Conservation (phyloP, 2,329 filamentous ascomycete species). For the Fusarium falciforme region DNA sequence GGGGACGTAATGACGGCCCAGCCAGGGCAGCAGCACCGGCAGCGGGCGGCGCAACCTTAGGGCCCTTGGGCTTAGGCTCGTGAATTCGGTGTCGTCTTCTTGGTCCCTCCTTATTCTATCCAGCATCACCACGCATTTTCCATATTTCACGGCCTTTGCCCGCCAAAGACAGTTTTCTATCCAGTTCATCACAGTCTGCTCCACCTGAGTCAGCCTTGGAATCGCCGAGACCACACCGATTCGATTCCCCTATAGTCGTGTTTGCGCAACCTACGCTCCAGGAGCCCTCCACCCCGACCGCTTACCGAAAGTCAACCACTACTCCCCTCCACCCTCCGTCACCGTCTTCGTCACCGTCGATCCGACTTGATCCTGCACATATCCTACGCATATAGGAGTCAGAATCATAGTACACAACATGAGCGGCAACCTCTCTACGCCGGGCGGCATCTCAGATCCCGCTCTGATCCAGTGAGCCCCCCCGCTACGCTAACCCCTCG, state of each 20-base stretch:
- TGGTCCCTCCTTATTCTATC: constrained; percentile 46
- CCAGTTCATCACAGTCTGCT: constrained; percentile 1
- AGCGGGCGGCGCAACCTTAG: constrained; percentile 40
- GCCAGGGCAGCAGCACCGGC: background rate
- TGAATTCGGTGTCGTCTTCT: constrained; percentile 47
- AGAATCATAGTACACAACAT: constrained; percentile 41
- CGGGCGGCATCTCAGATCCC: constrained; percentile 74
- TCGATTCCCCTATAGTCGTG: background rate
- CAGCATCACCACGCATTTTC: constrained; percentile 41
- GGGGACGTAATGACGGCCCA: constrained; percentile 33
- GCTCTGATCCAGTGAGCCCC: constrained; percentile 70
- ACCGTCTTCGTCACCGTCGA: constrained; percentile 20
- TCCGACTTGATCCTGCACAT: constrained; percentile 18
- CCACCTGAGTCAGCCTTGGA: background rate
- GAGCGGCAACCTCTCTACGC: constrained; percentile 53
- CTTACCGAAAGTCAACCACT: constrained; percentile 29
- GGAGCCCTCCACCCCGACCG: constrained; percentile 36
- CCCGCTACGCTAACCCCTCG: constrained; percentile 22
- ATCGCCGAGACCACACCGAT: background rate
- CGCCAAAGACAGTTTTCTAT: constrained; percentile 15
- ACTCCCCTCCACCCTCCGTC: constrained; percentile 23
- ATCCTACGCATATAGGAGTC: constrained; percentile 21
- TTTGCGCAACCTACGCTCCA: constrained; percentile 21
- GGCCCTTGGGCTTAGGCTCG: constrained; percentile 45
- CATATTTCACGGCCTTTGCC: constrained; percentile 35